phyloP scores from a whole-genome alignment of 2,329 filamentous ascomycete genomes.

The Cyphellophora europaea region DNA sequence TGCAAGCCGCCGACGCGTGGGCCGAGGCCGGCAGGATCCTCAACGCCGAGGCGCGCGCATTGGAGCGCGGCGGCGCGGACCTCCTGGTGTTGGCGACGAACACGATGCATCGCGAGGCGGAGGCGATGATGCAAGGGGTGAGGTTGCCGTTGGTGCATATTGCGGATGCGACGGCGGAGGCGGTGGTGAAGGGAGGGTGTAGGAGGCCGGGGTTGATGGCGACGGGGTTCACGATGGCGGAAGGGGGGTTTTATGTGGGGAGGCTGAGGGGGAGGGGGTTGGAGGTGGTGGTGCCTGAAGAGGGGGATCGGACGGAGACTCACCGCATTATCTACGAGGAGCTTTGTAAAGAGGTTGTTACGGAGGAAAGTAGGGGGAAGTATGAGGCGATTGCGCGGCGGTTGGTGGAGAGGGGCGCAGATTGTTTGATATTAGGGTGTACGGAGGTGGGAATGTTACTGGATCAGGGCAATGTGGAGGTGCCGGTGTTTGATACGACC shows the following conservation, averaged over 20 bases:
- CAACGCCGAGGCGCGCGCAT: background rate
- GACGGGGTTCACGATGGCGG: conserved; percentile 8
- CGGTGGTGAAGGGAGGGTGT: conserved; percentile 1
- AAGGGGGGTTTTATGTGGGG: conserved; percentile 8
- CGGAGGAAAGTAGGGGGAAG: background rate
- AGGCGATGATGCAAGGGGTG: background rate
- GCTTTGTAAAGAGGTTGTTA: background rate
- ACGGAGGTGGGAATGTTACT: background rate
- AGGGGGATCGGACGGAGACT: conserved; percentile 1
- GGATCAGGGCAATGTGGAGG: background rate
- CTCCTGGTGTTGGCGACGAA: conserved; percentile 7
- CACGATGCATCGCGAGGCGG: conserved; percentile 7
- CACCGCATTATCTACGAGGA: conserved; percentile 8
- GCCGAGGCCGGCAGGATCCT: background rate
- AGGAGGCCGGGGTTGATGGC: conserved; percentile 9
- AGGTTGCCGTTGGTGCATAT: conserved; percentile 10
- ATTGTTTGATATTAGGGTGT: conserved; percentile 1
- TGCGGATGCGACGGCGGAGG: conserved; percentile 5
- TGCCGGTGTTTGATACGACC: background rate
- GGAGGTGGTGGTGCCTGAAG: conserved; percentile 6
- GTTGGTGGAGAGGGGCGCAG: background rate
- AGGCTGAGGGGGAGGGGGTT: conserved; percentile 5
- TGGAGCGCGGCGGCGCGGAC: conserved; percentile 1
- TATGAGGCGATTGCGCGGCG: background rate
- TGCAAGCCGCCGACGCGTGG: background rate